phyloP scores from a whole-genome alignment of 495 filamentous ascomycete species.

The Astrocystis sublimbata region DNA sequence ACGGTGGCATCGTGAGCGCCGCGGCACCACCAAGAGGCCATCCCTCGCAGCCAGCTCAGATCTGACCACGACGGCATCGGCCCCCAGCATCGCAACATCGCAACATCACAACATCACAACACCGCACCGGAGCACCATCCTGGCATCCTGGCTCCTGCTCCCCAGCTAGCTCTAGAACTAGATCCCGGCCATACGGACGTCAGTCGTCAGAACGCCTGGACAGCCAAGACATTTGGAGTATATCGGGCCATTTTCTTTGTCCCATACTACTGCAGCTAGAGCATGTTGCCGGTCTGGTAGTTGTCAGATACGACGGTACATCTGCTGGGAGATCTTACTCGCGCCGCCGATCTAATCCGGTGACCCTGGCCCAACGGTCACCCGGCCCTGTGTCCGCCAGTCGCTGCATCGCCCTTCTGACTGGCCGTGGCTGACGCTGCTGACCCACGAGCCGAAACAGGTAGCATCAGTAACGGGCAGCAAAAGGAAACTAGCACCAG shows the following conservation, averaged over 20 bases:
- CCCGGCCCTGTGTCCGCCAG: conserved; percentile 21
- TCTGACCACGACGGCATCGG: conserved; percentile 1
- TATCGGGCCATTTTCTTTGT: conserved; percentile 19
- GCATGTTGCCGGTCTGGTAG: conserved; percentile 9
- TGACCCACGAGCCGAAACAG: conserved; percentile 10
- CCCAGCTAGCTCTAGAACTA: conserved; percentile 1
- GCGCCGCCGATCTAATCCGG: conserved; percentile 16
- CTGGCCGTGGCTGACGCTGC: conserved; percentile 10
- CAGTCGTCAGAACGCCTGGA: not conserved
- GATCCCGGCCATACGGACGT: conserved; percentile 13
- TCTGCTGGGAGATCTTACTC: conserved; percentile 6
- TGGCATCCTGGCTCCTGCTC: not conserved
- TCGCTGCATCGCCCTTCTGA: conserved; percentile 12
- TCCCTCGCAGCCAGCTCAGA: not conserved
- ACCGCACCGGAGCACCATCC: too few species aligned
- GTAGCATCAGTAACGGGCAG: not conserved
- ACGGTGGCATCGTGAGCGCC: not conserved
- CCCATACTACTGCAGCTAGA: conserved; percentile 8
- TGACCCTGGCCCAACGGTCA: conserved; percentile 15
- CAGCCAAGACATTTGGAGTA: conserved; percentile 16
- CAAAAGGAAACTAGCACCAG: conserved; percentile 3
- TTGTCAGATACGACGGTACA: conserved; percentile 17
- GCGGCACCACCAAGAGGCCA: not conserved
- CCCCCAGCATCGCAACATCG: not conserved
- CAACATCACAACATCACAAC: not conserved